Evolutionary conservation across 257 asterid genomes (phyloP).

Genomic region (Eucommia ulmoides): DNA sequence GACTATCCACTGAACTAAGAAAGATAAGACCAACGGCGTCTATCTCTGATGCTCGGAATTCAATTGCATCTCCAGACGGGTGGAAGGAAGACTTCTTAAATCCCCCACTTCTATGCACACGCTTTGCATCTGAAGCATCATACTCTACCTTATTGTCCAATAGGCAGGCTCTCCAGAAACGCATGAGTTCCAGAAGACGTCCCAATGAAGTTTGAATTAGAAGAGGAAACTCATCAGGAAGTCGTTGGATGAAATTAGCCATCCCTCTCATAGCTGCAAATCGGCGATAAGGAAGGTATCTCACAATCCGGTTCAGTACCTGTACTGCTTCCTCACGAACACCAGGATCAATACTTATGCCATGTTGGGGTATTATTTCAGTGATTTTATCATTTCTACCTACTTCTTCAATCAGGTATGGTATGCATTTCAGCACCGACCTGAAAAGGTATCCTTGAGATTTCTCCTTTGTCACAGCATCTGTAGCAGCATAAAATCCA

Average conservation of each 20-base stretch:
- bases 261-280: constrained; percentile 98
- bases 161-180: constrained; percentile 93
- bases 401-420: constrained; percentile 97
- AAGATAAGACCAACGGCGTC: constrained; percentile 98
- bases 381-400: constrained; percentile 94
- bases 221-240: constrained; percentile 99
- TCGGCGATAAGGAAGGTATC: constrained; percentile 93
- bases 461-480: constrained; percentile 87
- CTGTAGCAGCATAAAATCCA: constrained; percentile 39
- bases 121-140: constrained; percentile 51
- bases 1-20: constrained; percentile 96
- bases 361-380: constrained; percentile 97
- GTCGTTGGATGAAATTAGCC: constrained; percentile 78
- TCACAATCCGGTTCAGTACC: constrained; percentile 86
- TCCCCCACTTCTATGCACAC: constrained; percentile 76
- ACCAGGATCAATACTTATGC: constrained; percentile 97
- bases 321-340: constrained; percentile 98
- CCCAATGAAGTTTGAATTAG: constrained; percentile 94
- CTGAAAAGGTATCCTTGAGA: constrained; percentile 98
- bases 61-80: constrained; percentile 71
- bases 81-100: constrained; percentile 80
- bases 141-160: constrained; percentile 53
- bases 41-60: constrained; percentile 87
- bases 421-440: constrained; percentile 95
- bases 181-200: constrained; percentile 96